Conservation (phyloP, 768 basidiomycete species). For the Lentinula sp. region DNA sequence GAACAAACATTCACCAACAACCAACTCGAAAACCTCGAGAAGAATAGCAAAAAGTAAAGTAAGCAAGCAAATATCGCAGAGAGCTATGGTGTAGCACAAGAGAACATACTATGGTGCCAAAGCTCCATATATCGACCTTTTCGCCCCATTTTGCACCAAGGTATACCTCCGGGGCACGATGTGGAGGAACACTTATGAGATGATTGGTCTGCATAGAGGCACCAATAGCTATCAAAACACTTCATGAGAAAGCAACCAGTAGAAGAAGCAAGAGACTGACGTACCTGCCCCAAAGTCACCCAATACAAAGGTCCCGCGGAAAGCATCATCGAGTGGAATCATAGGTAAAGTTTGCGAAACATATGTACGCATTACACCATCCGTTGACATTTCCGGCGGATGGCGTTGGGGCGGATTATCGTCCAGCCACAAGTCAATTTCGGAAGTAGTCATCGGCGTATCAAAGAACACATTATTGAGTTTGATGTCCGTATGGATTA, state of each 20-base stretch:
- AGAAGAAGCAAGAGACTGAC: not conserved
- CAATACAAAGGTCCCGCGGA: conserved; percentile 1
- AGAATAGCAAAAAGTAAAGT: not conserved
- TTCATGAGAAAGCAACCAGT: not conserved
- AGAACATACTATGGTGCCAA: conserved; percentile 12
- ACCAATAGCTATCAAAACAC: too few relatives aligned
- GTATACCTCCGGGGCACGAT: conserved; percentile 12
- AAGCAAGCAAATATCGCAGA: too few relatives aligned
- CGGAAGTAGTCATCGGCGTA: not conserved
- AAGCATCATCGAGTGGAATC: conserved; percentile 4
- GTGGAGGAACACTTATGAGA: not conserved
- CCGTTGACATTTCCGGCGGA: conserved; percentile 4
- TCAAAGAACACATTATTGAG: conserved; percentile 10
- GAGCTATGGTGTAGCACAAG: too few relatives aligned
- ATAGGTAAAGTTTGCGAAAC: conserved; percentile 11
- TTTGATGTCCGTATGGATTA: conserved; percentile 13
- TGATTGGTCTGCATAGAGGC: too few relatives aligned
- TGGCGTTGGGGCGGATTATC: conserved; percentile 6
- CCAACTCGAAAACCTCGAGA: conserved; percentile 7
- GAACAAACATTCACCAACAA: conserved; percentile 7
- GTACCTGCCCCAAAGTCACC: conserved; percentile 12
- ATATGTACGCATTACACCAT: conserved; percentile 5
- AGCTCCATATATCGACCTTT: conserved; percentile 13
- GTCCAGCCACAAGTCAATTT: not conserved
- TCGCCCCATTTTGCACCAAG: conserved; percentile 8